These are phyloP conservation scores for Sclerospora graminicola DNA, from an alignment of 352 stramenopile genomes.

Conservation along the genomic window DNA sequence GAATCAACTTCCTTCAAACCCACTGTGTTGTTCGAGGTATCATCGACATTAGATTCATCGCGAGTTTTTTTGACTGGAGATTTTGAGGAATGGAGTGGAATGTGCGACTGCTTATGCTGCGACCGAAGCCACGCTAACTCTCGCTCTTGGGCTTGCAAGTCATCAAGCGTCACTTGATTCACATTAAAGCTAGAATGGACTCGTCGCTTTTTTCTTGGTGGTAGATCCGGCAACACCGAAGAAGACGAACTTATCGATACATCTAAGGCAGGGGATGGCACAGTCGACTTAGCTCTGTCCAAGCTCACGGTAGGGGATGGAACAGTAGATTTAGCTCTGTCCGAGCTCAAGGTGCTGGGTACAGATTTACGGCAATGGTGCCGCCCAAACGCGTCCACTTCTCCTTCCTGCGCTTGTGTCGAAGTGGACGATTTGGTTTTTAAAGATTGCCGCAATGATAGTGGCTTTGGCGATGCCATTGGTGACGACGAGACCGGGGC, in stretches of 20 bases:
- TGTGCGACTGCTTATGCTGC: constrained; percentile 19
- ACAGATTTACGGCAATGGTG: constrained; percentile 12
- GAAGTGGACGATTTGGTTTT: background rate
- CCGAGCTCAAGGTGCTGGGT: background rate
- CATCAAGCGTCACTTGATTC: constrained; percentile 18
- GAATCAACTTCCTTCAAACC: background rate
- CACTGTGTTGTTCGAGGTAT: constrained; percentile 5
- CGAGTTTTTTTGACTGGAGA: constrained; percentile 1
- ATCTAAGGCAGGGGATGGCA: background rate
- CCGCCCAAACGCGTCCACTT: constrained; percentile 3
- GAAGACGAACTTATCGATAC: background rate
- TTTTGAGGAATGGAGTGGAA: constrained; percentile 1
- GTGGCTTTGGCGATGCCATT: constrained; percentile 3
- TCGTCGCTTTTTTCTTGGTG: constrained; percentile 15
- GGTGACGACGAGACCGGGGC: no score
- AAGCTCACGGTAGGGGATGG: background rate
- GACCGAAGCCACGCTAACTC: constrained; percentile 25
- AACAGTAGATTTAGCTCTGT: background rate
- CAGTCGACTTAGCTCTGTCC: background rate
- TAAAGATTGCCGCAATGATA: constrained; percentile 3
- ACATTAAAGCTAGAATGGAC: constrained; percentile 9
- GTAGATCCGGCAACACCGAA: constrained; percentile 2
- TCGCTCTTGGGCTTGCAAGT: constrained; percentile 30
- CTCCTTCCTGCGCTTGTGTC: constrained; percentile 1
- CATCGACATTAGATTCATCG: constrained; percentile 9